A percentile compares a stretch with the other conserved stretches of the same genome.
Evolutionary conservation across 2,329 filamentous ascomycete species (phyloP).

Genomic region (Aspergillus terreus): DNA sequence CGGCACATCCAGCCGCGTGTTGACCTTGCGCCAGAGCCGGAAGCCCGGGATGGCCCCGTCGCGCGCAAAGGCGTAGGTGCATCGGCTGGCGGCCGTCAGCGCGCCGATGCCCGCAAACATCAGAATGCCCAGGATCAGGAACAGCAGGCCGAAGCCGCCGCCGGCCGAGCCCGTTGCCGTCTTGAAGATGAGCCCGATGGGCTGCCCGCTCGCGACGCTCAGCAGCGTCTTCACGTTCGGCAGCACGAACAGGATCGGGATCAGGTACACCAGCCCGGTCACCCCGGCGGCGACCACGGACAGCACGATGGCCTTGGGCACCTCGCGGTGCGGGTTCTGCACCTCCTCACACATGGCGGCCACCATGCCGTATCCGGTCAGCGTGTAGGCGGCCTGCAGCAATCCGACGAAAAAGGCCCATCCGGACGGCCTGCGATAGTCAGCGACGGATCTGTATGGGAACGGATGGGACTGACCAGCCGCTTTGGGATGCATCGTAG

Average conservation of each 20-base stretch:
- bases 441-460: constrained; percentile 1
- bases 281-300: constrained; percentile 65
- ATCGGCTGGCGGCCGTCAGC: constrained; percentile 68
- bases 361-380: constrained; percentile 64
- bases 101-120: constrained; percentile 74
- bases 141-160: constrained; percentile 71
- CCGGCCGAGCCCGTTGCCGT: constrained; percentile 67
- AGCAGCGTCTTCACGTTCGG: constrained; percentile 64
- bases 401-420: constrained; percentile 73
- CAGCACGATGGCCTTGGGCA: constrained; percentile 67
- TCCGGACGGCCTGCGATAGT: constrained; percentile 50
- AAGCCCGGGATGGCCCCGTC: constrained; percentile 72
- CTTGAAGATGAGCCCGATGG: constrained; percentile 73
- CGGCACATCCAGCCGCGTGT: constrained; percentile 64
- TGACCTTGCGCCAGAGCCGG: constrained; percentile 62
- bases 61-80: constrained; percentile 72
- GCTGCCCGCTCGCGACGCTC: constrained; percentile 66
- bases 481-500: constrained; percentile 62
- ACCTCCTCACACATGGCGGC: constrained; percentile 71
- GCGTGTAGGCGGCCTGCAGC: constrained; percentile 55
- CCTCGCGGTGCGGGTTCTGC: constrained; percentile 64
- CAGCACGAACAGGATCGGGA: constrained; percentile 73
- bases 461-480: constrained; percentile 48
- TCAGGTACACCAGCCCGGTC: constrained; percentile 64
- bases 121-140: constrained; percentile 71